Evolutionary conservation across 148 eudicot species (phyloP), one percentile per base, ranked within the genome.

Genomic region (Rhododendron ovatum): DNA sequence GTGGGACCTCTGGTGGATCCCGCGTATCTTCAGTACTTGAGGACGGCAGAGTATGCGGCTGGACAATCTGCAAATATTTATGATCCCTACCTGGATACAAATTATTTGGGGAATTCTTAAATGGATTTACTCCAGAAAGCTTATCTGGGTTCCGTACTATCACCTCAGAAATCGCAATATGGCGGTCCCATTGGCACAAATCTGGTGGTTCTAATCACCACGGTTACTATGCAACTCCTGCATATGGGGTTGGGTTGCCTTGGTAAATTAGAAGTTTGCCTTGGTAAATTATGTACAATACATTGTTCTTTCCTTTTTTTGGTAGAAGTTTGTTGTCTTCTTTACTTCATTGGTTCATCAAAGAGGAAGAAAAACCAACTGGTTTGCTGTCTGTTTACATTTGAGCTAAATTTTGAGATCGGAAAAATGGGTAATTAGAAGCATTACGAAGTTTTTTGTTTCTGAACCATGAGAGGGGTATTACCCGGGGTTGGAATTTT

Each of bases 41-140:
- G 92, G 51, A 89, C 95, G 78, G 74, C 89, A 89, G 96, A 93
- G 82, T 92, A 90, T 88, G 84, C 91, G 76, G 76, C 95, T 51
- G 90, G 91, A 45, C 95, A 92, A 79, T 80, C 86, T 55, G 92
- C 95, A 22, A 91, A 95, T 79, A 86, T 94, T 45, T 90, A 81
- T 87, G 95, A 94, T 57, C 92, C 92, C 41, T 39, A 39, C 41
- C 41, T 39, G 41, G 41, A 39, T 39, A 39, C 41, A 39, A 39
- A 39, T 39, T 81, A 57, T 24, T 12, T 89, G 74, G 92, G 90
- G 28, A 90, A 90, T 75, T 90, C 98, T 57, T 93, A 94, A 79
- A 87, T 91, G 93, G 94, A 95, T 88, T 80, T 95, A 69, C 86
- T 95, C 75, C 98, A 95, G 89, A 95, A 96, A 86, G 95, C 98